Percentiles rank a stretch among this genome's conserved stretches.
These are phyloP conservation scores for Alnus glutinosa DNA, from an alignment of 306 rosid species.

Conservation along the genomic window DNA sequence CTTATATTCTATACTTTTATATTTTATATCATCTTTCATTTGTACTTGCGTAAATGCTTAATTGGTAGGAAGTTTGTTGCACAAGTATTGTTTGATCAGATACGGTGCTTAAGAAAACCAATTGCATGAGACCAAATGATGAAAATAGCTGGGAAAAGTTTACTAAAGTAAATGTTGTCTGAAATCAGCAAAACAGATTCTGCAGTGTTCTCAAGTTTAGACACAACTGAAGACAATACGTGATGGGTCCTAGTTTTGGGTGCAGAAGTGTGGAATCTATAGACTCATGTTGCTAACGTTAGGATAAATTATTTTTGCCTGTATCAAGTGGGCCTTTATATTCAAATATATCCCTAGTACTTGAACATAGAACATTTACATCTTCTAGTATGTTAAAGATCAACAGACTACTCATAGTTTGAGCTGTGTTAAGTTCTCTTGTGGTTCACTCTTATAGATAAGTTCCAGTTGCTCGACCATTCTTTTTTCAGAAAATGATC, in stretches of 20 bases:
- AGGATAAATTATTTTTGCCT: neutral
- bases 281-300: neutral
- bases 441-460: neutral
- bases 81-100: neutral
- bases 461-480: neutral
- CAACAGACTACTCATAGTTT: neutral
- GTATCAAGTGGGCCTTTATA: neutral
- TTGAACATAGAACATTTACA: neutral
- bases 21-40: constrained; percentile 5
- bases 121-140: constrained; percentile 14
- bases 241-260: neutral
- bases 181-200: neutral
- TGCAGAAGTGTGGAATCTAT: neutral
- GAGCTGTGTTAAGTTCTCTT: neutral
- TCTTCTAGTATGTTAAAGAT: neutral
- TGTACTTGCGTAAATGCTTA: constrained; percentile 13
- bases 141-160: constrained; percentile 13
- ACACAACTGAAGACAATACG: neutral
- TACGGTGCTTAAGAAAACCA: constrained; percentile 11
- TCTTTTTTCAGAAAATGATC: too few species aligned
- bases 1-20: constrained; percentile 8
- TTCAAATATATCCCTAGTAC: neutral
- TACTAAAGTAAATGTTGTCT: neutral
- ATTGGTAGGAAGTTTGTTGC: constrained; percentile 14
- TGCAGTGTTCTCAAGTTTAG: constrained; percentile 8